phyloP scores from a whole-genome alignment of 306 rosid genomes.

The Adenanthera pavonina region DNA sequence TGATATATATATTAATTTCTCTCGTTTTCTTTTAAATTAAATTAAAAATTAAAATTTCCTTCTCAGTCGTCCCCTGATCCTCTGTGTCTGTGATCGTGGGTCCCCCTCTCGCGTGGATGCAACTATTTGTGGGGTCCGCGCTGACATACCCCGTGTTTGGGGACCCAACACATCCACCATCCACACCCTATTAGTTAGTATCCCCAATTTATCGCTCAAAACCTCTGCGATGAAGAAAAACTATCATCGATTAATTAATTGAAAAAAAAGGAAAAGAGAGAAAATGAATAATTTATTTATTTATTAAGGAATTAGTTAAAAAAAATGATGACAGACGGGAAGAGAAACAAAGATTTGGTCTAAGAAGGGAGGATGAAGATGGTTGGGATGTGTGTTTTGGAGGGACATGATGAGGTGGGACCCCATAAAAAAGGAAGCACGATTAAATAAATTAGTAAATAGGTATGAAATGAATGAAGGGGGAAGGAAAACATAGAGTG shows the following conservation, averaged over 20 bases:
- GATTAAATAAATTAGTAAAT: not conserved
- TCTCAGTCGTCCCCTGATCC: not conserved
- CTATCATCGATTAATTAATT: not conserved
- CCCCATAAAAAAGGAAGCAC: constrained; percentile 33
- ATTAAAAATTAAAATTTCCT: too few species aligned
- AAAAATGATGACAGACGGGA: not conserved
- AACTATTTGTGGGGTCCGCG: constrained; percentile 54
- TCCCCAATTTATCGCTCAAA: not conserved
- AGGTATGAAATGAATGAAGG: not conserved
- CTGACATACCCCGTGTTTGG: not conserved
- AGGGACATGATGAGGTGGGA: constrained; percentile 25
- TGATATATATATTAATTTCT: too few species aligned
- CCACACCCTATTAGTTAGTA: not conserved
- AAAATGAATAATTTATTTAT: too few species aligned
- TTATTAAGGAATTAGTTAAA: too few species aligned
- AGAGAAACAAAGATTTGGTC: constrained; percentile 48
- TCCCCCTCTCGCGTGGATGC: constrained; percentile 61
- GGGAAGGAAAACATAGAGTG: not conserved
- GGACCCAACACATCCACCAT: constrained; percentile 36
- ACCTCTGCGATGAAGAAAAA: not conserved
- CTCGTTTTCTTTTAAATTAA: too few species aligned
- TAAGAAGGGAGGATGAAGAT: constrained; percentile 27
- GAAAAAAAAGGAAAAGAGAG: too few species aligned
- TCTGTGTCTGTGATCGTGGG: constrained; percentile 39
- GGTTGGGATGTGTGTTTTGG: constrained; percentile 8